Evolutionary conservation across 2,329 filamentous ascomycete species (phyloP), one percentile per base, ranked within the genome.

Genomic region (Emydomyces testavorans): DNA sequence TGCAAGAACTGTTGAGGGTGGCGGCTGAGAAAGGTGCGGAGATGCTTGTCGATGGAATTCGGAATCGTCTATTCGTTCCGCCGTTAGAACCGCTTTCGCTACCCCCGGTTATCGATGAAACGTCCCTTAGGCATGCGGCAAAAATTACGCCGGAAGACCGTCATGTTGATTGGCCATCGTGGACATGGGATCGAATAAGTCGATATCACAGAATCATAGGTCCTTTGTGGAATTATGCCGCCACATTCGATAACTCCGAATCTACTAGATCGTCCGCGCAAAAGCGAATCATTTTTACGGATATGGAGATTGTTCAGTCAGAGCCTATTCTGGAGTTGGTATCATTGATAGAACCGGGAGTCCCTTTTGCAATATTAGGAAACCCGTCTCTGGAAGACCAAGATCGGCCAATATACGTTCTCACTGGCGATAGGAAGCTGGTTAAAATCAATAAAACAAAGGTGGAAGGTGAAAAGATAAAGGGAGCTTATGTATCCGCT

Each of bases 91-190:
- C 68, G 8, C 59, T 64, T 6, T 58, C 56, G 6, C 60, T 60
- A 35, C 62, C 57, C 48, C 26, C 26, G 4, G 53, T 61, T 42
- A 58, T 54, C 15, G 57, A 60, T 24, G 61, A 59, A 59, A 24
- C 57, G 13, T 15, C 10, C 6, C 52, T 69, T 15, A 62, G 58
- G 5, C 75, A 82, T 57, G 90, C 90, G 1, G 77, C 78, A 1
- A 94, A 94, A 60, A 77, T 94, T 51, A 77, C 66, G 1, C 76
- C 81, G 48, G 65, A 72, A 4, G 79, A 90, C 56, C 68, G 71
- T 1, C 74, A 78, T 50, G 65, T 94, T 6, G 66, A 80, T 52
- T 86, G 82, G 74, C 38, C 54, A 0, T 62, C 58, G 2, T 78
- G 77, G 71, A 67, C 67, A 0, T 66, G 71, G n/a, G 64, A 69